Evolutionary conservation across 2,329 filamentous ascomycete genomes (phyloP).

Genomic region (Fusarium compactum): DNA sequence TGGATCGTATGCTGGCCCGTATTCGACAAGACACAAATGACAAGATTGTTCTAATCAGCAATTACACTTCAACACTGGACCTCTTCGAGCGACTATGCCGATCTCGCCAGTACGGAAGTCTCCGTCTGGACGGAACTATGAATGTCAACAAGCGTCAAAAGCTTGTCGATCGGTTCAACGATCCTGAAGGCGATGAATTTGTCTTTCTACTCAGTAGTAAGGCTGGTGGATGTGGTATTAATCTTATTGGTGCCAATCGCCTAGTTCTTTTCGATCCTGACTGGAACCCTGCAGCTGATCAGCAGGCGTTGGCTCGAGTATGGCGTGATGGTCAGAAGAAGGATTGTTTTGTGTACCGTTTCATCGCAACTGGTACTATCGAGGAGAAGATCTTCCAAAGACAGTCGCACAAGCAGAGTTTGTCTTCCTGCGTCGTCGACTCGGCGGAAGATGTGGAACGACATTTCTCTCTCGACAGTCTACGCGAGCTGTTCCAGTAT

Average conservation of each 20-base stretch:
- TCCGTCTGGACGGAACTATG: conserved; percentile 97
- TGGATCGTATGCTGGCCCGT: conserved; percentile 97
- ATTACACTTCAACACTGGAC: conserved; percentile 96
- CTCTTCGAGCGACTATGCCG: conserved; percentile 93
- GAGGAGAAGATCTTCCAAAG: conserved; percentile 99
- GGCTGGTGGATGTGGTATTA: conserved; percentile 95
- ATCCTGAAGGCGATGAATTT: conserved; percentile 89
- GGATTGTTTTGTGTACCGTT: conserved; percentile 99
- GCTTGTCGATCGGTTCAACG: conserved; percentile 97
- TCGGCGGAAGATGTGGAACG: conserved; percentile 96
- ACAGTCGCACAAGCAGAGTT: conserved; percentile 96
- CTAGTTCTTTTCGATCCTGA: conserved; percentile 96
- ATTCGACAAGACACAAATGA: conserved; percentile 97
- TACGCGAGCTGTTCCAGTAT: conserved; percentile 96
- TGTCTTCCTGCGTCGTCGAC: conserved; percentile 96
- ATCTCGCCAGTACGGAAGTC: conserved; percentile 82
- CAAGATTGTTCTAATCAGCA: conserved; percentile 99
- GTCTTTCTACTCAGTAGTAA: conserved; percentile 97
- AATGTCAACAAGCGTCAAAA: conserved; percentile 97
- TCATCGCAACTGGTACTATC: conserved; percentile 97
- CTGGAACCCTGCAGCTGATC: conserved; percentile 98
- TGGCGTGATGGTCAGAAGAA: conserved; percentile 99
- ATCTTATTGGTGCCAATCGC: conserved; percentile 93
- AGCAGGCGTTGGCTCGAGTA: conserved; percentile 95
- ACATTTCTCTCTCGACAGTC: conserved; percentile 91